Base-by-base conservation (phyloP, 306 rosid genomes). In the Vigna angularis region DNA sequence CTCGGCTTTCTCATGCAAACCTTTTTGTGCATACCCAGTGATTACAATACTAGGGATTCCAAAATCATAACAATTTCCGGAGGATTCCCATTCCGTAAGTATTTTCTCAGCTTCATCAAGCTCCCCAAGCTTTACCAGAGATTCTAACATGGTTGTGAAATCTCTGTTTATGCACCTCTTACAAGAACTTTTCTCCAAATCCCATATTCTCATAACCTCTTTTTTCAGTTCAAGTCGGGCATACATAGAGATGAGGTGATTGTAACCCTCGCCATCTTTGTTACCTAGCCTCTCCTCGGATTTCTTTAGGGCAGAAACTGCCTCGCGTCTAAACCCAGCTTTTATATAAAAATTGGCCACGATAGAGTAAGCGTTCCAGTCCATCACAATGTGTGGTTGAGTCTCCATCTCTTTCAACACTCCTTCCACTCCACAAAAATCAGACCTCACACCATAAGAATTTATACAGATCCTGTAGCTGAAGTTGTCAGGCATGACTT, bases 401-500 rank as follows among this genome's bases (percentile, higher is more conserved):
- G 76, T 32, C 81, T 92, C 93, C 98, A 95, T 91, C 80, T 92
- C 97, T 52, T 75, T 79, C 78, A 95, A 83, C 66, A 83, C 74
- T 56, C 36, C 82, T 57, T 87, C 88, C 84, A 92, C 79, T 77
- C 89, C 92, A 66, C 79, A 89, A 30, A 89, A 56, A 81, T 95
- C 89, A 45, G 88, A 85, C 79, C 89, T 86, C 57, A 28, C 85
- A 1, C 97, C 93, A 48, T 66, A 88, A 22, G 97, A 90, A 77
- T 88, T 92, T 71, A 94, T 89, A 79, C 95, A 89, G 77, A 94
- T 87, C 86, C 97, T 87, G 79, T 94, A 92, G 66, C 97, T 89
- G 77, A 83, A 90, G 72, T 90, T 92, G 69, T 95, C 98, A 0
- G 98, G 98, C 38, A 85, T 71, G 55, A 92, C 85, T 7, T 81